Evolutionary conservation across 208 protist genomes (phyloP).

Genomic region (Vickermania ingenoplastis): DNA sequence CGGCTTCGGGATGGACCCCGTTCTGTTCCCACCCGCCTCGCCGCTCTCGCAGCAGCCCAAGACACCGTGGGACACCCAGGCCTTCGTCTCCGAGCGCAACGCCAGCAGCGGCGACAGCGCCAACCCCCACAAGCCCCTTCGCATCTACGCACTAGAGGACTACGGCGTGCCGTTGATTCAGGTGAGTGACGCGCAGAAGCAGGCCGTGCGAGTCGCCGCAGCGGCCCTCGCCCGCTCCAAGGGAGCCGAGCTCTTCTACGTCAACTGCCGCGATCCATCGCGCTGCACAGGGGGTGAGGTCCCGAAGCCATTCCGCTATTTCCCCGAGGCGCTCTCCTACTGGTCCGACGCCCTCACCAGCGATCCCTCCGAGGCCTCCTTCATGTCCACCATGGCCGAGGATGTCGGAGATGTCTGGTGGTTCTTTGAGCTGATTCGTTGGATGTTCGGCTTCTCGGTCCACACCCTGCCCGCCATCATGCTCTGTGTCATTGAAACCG

Average conservation of each 20-base stretch:
- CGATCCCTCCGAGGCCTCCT: conserved; percentile 53
- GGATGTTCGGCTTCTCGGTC: conserved; percentile 45
- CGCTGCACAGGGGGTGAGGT: conserved; percentile 48
- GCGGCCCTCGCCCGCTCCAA: conserved; percentile 39
- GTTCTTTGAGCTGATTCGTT: conserved; percentile 41
- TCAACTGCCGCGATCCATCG: conserved; percentile 55
- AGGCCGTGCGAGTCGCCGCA: conserved; percentile 44
- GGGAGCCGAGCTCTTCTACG: conserved; percentile 52
- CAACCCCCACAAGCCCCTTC: conserved; percentile 21
- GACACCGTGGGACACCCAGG: neutral
- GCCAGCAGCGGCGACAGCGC: too few relatives aligned
- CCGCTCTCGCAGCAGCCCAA: conserved; percentile 44
- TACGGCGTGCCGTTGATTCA: conserved; percentile 44
- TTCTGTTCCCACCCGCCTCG: conserved; percentile 41
- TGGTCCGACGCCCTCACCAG: conserved; percentile 51
- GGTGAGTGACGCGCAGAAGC: conserved; percentile 37
- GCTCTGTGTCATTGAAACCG: conserved; percentile 57
- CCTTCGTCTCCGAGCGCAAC: neutral
- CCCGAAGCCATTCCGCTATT: conserved; percentile 41
- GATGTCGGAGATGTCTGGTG: conserved; percentile 29
- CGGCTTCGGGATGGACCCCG: conserved; percentile 63
- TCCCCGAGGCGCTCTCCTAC: conserved; percentile 51
- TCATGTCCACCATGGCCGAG: conserved; percentile 51
- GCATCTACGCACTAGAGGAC: conserved; percentile 77
- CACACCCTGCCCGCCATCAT: conserved; percentile 70